These are phyloP conservation scores for Lactarius tabidus DNA, from an alignment of 768 basidiomycete species.

Conservation along the genomic window DNA sequence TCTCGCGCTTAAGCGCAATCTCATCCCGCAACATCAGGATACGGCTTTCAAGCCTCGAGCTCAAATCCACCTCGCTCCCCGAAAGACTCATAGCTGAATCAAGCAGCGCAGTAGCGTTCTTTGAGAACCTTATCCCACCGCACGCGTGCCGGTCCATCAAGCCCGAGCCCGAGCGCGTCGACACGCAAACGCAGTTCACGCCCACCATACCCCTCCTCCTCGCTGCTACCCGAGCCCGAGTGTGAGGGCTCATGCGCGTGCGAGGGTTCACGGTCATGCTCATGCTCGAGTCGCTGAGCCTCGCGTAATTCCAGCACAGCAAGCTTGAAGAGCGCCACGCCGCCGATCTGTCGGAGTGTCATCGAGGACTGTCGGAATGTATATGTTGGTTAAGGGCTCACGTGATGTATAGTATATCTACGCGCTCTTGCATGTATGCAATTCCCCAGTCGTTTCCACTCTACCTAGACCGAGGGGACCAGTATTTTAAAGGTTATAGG, in stretches of 20 bases:
- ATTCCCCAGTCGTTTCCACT: too few species aligned
- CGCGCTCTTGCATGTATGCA: too few species aligned
- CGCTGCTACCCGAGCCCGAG: too few species aligned
- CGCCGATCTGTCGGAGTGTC: too few species aligned
- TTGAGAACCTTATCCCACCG: slow-evolving; percentile 49
- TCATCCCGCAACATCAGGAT: slow-evolving; percentile 68
- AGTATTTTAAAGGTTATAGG: too few species aligned
- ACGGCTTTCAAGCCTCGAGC: slow-evolving; percentile 64
- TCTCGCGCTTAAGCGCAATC: slow-evolving; percentile 59
- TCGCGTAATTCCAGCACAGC: slow-evolving; percentile 69
- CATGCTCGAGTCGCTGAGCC: slow-evolving; percentile 24
- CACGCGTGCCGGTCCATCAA: slow-evolving; percentile 7
- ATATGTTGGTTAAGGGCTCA: too few species aligned
- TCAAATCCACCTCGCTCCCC: slow-evolving; percentile 55
- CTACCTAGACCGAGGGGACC: too few species aligned
- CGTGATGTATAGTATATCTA: too few species aligned
- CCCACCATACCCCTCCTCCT: too few species aligned
- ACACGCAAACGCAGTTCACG: slow-evolving; percentile 10
- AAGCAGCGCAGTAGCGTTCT: slow-evolving; percentile 45
- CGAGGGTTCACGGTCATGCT: too few species aligned
- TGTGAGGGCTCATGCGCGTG: too few species aligned
- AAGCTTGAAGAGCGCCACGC: slow-evolving; percentile 64
- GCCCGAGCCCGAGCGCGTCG: slow-evolving; percentile 16
- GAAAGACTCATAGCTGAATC: slow-evolving; percentile 48
- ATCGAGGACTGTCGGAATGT: too few species aligned